phyloP scores from a whole-genome alignment of 2,329 filamentous ascomycete genomes.

The Penicillium sp. region DNA sequence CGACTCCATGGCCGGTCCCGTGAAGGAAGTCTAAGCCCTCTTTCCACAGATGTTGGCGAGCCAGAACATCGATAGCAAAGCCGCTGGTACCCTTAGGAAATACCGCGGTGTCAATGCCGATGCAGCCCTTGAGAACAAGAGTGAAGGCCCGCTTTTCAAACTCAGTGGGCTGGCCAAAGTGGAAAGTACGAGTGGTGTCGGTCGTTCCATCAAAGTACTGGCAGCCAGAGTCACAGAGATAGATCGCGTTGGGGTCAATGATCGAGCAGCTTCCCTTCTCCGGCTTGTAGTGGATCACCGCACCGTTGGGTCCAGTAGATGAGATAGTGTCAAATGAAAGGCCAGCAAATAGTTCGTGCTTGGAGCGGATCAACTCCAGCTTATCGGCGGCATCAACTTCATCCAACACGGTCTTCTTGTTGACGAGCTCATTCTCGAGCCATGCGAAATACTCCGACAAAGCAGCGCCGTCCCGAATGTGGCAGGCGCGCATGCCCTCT shows the following conservation, averaged over 20 bases:
- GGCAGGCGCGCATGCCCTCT: conserved; percentile 89
- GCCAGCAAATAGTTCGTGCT: conserved; percentile 75
- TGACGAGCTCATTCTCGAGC: conserved; percentile 84
- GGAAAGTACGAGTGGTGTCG: conserved; percentile 88
- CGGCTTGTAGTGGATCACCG: conserved; percentile 93
- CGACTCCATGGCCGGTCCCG: conserved; percentile 93
- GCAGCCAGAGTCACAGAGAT: conserved; percentile 96
- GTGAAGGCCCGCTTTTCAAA: conserved; percentile 90
- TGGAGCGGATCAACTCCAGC: conserved; percentile 64
- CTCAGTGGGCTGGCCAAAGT: conserved; percentile 81
- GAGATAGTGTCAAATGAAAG: conserved; percentile 96
- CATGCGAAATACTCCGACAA: conserved; percentile 92
- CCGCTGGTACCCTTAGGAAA: conserved; percentile 96
- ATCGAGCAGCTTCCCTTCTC: conserved; percentile 76
- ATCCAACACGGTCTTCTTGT: conserved; percentile 71
- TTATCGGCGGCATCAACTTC: conserved; percentile 93
- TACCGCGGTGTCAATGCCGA: conserved; percentile 78
- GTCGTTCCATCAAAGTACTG: conserved; percentile 96
- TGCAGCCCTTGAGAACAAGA: conserved; percentile 89
- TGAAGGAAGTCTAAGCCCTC: conserved; percentile 93
- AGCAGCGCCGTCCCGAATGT: conserved; percentile 89
- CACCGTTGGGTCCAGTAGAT: conserved; percentile 87
- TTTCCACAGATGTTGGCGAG: conserved; percentile 90
- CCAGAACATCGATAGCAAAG: conserved; percentile 84
- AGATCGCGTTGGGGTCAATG: conserved; percentile 82